Base-by-base conservation (phyloP, 352 stramenopile genomes). In the Sclerospora graminicola region DNA sequence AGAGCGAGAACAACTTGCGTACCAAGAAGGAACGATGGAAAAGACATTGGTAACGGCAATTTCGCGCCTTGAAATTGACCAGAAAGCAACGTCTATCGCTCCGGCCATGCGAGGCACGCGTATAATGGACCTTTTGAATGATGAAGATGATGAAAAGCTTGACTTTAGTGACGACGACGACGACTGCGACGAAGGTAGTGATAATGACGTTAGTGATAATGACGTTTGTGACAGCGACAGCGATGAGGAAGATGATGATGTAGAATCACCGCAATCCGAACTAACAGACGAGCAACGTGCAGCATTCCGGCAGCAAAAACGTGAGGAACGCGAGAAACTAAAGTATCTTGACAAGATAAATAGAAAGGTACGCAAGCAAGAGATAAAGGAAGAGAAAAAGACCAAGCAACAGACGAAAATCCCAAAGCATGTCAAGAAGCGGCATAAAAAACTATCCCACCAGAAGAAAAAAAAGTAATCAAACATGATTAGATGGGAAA, bases 371-470 rank as follows among this genome's bases (percentile, higher is more conserved):
- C 95, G 97, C 48, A 99, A 99, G 59, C 95, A 97, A 51, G 66
- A 83, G 41, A 79, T 94, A 0, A 98, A 98, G 58, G 89, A 98
- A 40, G 76, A 88, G 36, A 92, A 95, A 45, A 89, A 86, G 38
- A 72, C 89, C 51, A 95, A 97, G 52, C 82, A 95, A 14, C 81
- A 96, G 66, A 96, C 66, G 19, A 99, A 99, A 60, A 97, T 99
- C 45, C 96, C 96, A 32, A 99, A 99, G 71, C 96, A 98, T 59
- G 71, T 99, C 41, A 99, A 99, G 80, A 98, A 98, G 63, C 81
- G 87, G 45, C 88, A 96, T 50, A 97, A 97, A 57, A 98, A 97
- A 50, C 82, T 97, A 44, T 74, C 88, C 0, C 94, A 97, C 48
- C 76, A 89, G 51, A 95, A 92, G 52, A 62, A 66, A 48, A 60